Evolutionary conservation across 495 filamentous ascomycete genomes (phyloP), one percentile per base, ranked within the genome.

Genomic region (Aspergillus incahuasiensis): DNA sequence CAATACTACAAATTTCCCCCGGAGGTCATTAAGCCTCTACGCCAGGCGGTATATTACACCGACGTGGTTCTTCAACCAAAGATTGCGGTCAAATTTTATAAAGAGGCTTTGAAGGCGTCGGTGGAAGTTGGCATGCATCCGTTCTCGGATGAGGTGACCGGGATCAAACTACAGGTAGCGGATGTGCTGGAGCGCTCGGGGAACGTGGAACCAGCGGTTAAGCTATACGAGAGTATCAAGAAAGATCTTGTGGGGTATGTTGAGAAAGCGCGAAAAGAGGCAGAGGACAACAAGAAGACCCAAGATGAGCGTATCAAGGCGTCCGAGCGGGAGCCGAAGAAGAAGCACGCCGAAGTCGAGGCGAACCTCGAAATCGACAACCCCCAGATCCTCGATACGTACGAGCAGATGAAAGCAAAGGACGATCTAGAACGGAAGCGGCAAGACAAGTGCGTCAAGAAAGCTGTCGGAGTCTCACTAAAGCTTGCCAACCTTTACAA

Each of bases 71-170:
- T 85, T 8, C 82, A 94, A 40, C 83, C 87, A n/a, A 71, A 81
- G 45, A 76, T 83, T 46, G 91, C 94, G 2, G 70, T 95, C 38
- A 86, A 87, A 51, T 87, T 90, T 69, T 97, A 95, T 68, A 82
- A 82, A 55, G 76, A 85, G 45, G 94, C 92, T 2, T 68, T 97
- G 40, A 72, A 79, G 56, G 75, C 84, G 15, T 89, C 88, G 34
- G 68, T 80, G 18, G 83, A 92, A 63, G 59, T 86, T 40, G 81
- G 82, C 0, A 84, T 99, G 74, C 89, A 97, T 67, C 88, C 88
- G 3, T 94, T 90, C 61, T 89, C 86, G 3, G 88, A 96, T 55
- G 94, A 96, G 63, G 82, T 97, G 13, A 74, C 96, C 45, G 94
- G 94, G 0, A 81, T 99, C 18, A 94, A 89, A 72, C 82, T 96